Conservation (phyloP, 2,329 filamentous ascomycete genomes). For the Diaporthe velutina region DNA sequence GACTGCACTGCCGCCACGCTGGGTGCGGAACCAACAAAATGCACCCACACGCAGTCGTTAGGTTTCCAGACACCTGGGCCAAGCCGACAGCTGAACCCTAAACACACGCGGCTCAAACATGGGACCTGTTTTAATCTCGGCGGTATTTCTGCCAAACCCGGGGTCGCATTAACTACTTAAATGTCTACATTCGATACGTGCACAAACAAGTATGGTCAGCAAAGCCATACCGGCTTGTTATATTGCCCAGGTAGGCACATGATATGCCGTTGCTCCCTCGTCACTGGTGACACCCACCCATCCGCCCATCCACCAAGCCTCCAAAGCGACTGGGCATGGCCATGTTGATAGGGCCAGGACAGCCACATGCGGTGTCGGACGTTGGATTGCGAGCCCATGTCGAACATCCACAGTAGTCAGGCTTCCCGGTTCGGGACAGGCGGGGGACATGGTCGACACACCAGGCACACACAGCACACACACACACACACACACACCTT, state of each 20-base stretch:
- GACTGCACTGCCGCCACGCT: background rate
- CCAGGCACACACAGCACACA: background rate
- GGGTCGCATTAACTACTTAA: background rate
- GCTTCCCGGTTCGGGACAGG: constrained; percentile 28
- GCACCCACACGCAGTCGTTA: background rate
- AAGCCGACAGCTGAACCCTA: constrained; percentile 28
- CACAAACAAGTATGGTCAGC: background rate
- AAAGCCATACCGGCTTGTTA: background rate
- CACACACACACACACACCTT: background rate
- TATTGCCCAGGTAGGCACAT: background rate
- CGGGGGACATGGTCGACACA: constrained; percentile 1
- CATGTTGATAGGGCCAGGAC: background rate
- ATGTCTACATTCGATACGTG: background rate
- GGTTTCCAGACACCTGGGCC: constrained; percentile 20
- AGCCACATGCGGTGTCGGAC: constrained; percentile 25
- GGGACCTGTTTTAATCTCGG: constrained; percentile 20
- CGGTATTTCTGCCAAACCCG: constrained; percentile 14
- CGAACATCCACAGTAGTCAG: background rate
- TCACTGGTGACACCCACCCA: background rate
- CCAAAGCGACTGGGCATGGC: background rate
- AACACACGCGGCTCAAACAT: constrained; percentile 26
- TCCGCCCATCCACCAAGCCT: background rate
- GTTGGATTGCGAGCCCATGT: constrained; percentile 3
- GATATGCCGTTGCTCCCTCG: background rate
- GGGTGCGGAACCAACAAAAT: background rate